Evolutionary conservation across 768 basidiomycete genomes (phyloP), one percentile per base, ranked within the genome.

Genomic region (Phlebiopsis flavidoalba): DNA sequence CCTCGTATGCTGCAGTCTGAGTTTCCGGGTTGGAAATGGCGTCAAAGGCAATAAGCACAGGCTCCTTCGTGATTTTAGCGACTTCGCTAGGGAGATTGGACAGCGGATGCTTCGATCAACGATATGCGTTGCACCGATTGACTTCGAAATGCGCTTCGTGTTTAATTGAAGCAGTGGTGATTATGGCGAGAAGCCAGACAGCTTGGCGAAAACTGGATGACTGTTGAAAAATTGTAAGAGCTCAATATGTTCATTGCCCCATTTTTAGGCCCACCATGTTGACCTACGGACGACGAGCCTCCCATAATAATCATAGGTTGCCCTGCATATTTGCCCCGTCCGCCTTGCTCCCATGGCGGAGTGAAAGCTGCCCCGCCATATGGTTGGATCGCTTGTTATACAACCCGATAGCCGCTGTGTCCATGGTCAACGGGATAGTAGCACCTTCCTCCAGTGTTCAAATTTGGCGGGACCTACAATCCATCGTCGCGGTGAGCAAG

Each of bases 381-480:
- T 10, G 48, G 31, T 15, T 19, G n/a, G n/a, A 8, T 31, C n/a
- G 45, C 15, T 43, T 17, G 31, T 61, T 59, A 66, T 71, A 76
- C 14, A 75, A 63, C 2, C 67, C 75, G 10, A 65, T 35, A 0
- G 71, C 66, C 2, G 70, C 71, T n/a, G 74, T 74, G 5, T 65
- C 69, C 15, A 73, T 62, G 0, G 63, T 70, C 11, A 73, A 64
- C 6, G 75, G 74, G 8, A 76, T 60, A 1, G 73, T 64, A 1
- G 71, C 60, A 0, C 72, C 76, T 35, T 71, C 37, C 8, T 74
- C 73, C 53, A 73, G 69, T 0, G 69, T 63, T 22, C n/a, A 75
- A 49, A 36, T 67, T 67, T 5, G 60, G 52, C 0, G 73, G 75
- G 15, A 76, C 64, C 67, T 71, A 51, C 8, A 33, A 43, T 33